These are phyloP conservation scores for Thelonectria discophora DNA, from an alignment of 2,329 filamentous ascomycete species.

Conservation along the genomic window DNA sequence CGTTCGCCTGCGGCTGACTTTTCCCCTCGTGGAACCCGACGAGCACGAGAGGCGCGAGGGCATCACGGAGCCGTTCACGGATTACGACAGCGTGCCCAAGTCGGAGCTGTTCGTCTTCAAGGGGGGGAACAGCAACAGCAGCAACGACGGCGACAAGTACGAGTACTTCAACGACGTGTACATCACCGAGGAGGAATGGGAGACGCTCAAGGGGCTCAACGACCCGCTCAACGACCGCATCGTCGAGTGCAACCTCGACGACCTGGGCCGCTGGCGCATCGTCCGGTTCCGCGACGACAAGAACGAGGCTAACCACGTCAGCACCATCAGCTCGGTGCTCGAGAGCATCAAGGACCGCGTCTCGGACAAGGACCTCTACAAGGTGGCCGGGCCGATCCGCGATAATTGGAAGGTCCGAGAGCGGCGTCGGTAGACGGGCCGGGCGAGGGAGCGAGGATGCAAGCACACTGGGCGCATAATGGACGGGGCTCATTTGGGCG, in stretches of 20 bases:
- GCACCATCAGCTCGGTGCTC: conserved; percentile 84
- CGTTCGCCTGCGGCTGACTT: conserved; percentile 81
- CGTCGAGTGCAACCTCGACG: conserved; percentile 88
- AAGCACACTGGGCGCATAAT: background rate
- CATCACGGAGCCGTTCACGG: conserved; percentile 68
- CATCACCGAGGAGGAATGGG: conserved; percentile 83
- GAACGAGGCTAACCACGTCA: conserved; percentile 86
- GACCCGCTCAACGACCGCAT: conserved; percentile 86
- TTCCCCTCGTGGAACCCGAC: conserved; percentile 75
- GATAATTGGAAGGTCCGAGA: conserved; percentile 78
- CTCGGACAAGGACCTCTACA: conserved; percentile 80
- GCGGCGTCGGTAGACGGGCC: conserved; percentile 23
- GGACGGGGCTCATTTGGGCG: background rate
- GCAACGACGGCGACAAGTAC: conserved; percentile 63
- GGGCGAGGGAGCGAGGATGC: background rate
- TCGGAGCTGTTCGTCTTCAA: conserved; percentile 77
- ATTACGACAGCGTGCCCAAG: conserved; percentile 83
- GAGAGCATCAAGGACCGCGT: conserved; percentile 90
- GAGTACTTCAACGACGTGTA: conserved; percentile 72
- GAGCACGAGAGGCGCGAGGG: conserved; percentile 74
- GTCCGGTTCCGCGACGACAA: conserved; percentile 95
- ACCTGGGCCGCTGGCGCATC: conserved; percentile 80
- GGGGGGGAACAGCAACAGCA: too few species aligned
- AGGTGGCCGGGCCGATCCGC: conserved; percentile 74
- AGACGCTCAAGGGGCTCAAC: conserved; percentile 75